phyloP scores from a whole-genome alignment of 2,329 filamentous ascomycete genomes.

The Ceratocystis eucalypticola region DNA sequence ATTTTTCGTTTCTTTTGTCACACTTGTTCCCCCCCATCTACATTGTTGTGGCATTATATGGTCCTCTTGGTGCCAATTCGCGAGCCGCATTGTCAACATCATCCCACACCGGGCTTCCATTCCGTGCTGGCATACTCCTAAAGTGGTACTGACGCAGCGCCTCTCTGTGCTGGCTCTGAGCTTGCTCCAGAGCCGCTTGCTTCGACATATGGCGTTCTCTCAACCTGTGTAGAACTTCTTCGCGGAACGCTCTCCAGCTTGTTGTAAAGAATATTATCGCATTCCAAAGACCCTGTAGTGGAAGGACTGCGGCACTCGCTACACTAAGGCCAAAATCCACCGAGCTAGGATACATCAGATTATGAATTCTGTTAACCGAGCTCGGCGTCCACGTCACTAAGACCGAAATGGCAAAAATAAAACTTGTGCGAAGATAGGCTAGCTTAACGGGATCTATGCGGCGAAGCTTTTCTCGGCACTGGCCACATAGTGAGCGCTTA shows the following conservation, averaged over 20 bases:
- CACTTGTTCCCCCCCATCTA: neutral
- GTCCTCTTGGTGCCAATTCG: neutral
- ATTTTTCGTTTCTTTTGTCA: neutral
- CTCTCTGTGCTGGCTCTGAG: neutral
- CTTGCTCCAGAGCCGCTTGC: neutral
- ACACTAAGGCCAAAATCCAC: constrained; percentile 54
- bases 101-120: constrained; percentile 2
- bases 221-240: constrained; percentile 3
- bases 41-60: neutral
- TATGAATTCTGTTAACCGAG: constrained; percentile 61
- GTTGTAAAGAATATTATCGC: constrained; percentile 62
- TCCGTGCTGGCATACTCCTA: neutral
- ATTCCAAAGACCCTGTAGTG: constrained; percentile 72
- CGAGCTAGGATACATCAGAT: constrained; percentile 41
- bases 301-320: constrained; percentile 56
- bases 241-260: constrained; percentile 34
- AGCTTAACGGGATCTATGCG: constrained; percentile 45
- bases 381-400: constrained; percentile 52
- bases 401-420: constrained; percentile 47
- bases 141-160: neutral
- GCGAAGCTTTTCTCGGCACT: constrained; percentile 27
- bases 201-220: neutral
- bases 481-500: constrained; percentile 18
- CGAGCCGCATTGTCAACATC: constrained; percentile 2
- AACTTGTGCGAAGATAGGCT: constrained; percentile 46